Percentiles rank a stretch among this genome's conserved stretches.
These are phyloP conservation scores for Monotropa hypopitys DNA, from an alignment of 179 eudicot species.

Conservation along the genomic window DNA sequence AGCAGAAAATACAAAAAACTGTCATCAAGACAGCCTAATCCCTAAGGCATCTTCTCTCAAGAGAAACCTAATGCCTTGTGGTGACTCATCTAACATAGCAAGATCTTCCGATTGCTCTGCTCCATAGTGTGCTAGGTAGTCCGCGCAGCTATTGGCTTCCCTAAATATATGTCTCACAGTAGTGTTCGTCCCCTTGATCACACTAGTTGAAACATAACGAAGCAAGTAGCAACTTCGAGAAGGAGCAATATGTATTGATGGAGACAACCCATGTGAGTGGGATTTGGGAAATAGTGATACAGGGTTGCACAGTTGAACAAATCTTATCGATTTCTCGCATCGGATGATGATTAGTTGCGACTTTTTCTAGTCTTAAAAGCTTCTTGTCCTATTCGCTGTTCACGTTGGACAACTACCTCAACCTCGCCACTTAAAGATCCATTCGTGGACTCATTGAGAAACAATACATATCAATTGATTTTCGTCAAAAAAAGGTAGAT, in stretches of 20 bases:
- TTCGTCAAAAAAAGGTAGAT: neutral
- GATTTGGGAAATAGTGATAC: neutral
- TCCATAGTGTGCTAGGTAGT: too few relatives aligned
- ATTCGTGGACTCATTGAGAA: neutral
- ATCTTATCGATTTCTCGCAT: neutral
- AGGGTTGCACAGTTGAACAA: neutral
- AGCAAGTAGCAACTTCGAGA: neutral
- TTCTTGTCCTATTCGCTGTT: neutral
- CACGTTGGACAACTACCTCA: neutral
- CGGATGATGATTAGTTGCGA: neutral
- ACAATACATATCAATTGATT: neutral
- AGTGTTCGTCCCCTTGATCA: too few relatives aligned
- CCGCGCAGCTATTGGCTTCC: too few relatives aligned
- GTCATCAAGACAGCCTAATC: too few relatives aligned
- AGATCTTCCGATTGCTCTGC: too few relatives aligned
- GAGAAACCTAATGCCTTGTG: too few relatives aligned
- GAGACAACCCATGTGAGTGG: neutral
- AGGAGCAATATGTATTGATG: neutral
- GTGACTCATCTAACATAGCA: too few relatives aligned
- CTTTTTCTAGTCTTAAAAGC: neutral
- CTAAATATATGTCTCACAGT: too few relatives aligned
- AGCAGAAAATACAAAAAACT: too few relatives aligned
- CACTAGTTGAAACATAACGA: neutral
- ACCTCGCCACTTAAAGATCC: slow-evolving; percentile 2
- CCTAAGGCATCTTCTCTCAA: too few relatives aligned